These are phyloP conservation scores for Copromyces sp. DNA, from an alignment of 495 filamentous ascomycete genomes.

Conservation along the genomic window DNA sequence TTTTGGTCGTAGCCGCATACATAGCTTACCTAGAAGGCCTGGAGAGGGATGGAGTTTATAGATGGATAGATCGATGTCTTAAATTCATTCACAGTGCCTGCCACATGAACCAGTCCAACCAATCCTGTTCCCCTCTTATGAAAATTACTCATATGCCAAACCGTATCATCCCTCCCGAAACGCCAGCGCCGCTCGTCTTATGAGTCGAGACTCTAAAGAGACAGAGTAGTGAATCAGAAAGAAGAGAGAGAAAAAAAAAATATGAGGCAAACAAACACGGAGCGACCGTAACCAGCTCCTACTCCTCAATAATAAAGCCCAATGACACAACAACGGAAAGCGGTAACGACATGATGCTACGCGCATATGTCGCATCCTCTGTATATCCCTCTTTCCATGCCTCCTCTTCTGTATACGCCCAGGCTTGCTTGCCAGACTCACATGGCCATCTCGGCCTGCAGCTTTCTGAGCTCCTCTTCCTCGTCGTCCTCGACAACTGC, in stretches of 20 bases:
- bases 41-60: neutral
- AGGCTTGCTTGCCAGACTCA: constrained; percentile 18
- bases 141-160: neutral
- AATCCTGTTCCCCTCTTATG: neutral
- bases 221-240: neutral
- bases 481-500: constrained; percentile 79
- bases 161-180: neutral
- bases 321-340: neutral
- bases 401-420: constrained; percentile 1
- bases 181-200: neutral
- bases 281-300: neutral
- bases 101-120: neutral
- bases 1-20: neutral
- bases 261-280: neutral
- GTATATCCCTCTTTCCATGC: constrained; percentile 1
- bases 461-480: constrained; percentile 84
- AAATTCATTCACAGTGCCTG: neutral
- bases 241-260: neutral
- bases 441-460: constrained; percentile 98
- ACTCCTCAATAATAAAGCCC: neutral
- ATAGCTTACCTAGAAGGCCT: neutral
- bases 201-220: neutral
- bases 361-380: neutral
- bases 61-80: neutral
- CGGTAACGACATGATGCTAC: neutral